phyloP scores from a whole-genome alignment of 1,284 basidiomycete species.

The Cystobasidium pallidum region DNA sequence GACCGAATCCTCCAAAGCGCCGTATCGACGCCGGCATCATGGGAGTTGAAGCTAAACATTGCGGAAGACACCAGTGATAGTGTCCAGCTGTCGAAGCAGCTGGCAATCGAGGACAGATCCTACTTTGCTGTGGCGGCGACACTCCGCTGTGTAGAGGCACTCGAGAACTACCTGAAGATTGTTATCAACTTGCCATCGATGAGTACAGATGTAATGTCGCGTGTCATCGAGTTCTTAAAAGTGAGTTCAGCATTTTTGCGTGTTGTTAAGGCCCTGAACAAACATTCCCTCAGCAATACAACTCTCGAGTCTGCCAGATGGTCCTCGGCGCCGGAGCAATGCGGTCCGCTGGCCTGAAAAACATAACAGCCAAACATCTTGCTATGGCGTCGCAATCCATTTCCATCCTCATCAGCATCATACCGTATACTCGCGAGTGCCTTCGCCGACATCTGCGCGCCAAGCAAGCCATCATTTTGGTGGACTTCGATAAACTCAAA shows the following conservation, averaged over 20 bases:
- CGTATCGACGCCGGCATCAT: slow-evolving; percentile 73
- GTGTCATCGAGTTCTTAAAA: slow-evolving; percentile 93
- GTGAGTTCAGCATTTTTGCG: slow-evolving; percentile 50
- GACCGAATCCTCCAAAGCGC: slow-evolving; percentile 78
- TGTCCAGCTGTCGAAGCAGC: slow-evolving; percentile 65
- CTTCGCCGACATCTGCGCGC: slow-evolving; percentile 87
- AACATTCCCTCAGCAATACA: slow-evolving; percentile 68
- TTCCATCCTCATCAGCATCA: slow-evolving; percentile 90
- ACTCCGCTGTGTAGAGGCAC: slow-evolving; percentile 71
- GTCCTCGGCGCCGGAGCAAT: slow-evolving; percentile 97
- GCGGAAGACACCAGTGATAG: neutral
- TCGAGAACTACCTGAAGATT: slow-evolving; percentile 84
- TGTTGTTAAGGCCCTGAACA: neutral
- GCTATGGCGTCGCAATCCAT: slow-evolving; percentile 93
- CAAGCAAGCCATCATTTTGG: slow-evolving; percentile 92
- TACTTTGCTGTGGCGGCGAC: slow-evolving; percentile 89
- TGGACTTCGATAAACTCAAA: slow-evolving; percentile 98
- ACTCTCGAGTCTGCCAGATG: slow-evolving; percentile 96
- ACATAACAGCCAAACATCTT: slow-evolving; percentile 97
- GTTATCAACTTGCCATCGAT: slow-evolving; percentile 85
- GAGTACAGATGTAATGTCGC: slow-evolving; percentile 90
- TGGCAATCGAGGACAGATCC: slow-evolving; percentile 78
- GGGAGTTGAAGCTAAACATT: slow-evolving; percentile 22
- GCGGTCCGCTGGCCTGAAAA: slow-evolving; percentile 94
- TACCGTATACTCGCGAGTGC: slow-evolving; percentile 92